These are phyloP conservation scores for Torulaspora franciscae DNA, from an alignment of 805 yeast genomes.

Conservation along the genomic window DNA sequence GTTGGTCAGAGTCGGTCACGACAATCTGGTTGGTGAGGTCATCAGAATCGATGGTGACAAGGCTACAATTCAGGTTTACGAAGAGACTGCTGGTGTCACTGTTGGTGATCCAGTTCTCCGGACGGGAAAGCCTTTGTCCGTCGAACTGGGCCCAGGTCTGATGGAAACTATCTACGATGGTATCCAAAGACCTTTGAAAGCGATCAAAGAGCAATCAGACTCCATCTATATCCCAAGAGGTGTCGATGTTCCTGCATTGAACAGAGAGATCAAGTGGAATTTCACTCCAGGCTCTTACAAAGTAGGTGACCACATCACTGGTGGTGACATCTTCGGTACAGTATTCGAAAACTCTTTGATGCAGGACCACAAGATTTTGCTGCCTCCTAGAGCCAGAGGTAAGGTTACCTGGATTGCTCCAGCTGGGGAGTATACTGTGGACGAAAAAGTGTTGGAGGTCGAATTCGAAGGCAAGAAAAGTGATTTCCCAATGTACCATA, in stretches of 20 bases:
- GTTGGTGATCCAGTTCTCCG: slow-evolving; percentile 98
- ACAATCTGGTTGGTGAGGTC: slow-evolving; percentile 94
- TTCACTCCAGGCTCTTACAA: slow-evolving; percentile 68
- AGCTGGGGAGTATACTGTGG: slow-evolving; percentile 87
- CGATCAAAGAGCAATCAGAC: slow-evolving; percentile 80
- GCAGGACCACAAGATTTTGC: slow-evolving; percentile 85
- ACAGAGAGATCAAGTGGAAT: slow-evolving; percentile 76
- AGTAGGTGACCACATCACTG: slow-evolving; percentile 96
- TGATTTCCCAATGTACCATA: slow-evolving; percentile 89
- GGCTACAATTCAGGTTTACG: slow-evolving; percentile 98
- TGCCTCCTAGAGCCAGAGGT: slow-evolving; percentile 99
- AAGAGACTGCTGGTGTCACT: slow-evolving; percentile 98
- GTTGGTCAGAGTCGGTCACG: slow-evolving; percentile 96
- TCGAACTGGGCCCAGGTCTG: slow-evolving; percentile 97
- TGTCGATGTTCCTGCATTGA: slow-evolving; percentile 92
- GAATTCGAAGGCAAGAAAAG: slow-evolving; percentile 86
- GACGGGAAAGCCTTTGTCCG: slow-evolving; percentile 98
- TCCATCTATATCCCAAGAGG: slow-evolving; percentile 99
- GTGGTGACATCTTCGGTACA: slow-evolving; percentile 95
- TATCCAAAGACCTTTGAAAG: slow-evolving; percentile 96
- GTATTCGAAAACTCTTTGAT: slow-evolving; percentile 91
- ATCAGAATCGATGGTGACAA: slow-evolving; percentile 94
- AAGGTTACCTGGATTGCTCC: slow-evolving; percentile 85
- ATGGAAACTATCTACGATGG: slow-evolving; percentile 99
- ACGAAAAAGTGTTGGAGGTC: slow-evolving; percentile 84